Base-by-base conservation (phyloP, 306 rosid species). In the Luffa aegyptiaca region DNA sequence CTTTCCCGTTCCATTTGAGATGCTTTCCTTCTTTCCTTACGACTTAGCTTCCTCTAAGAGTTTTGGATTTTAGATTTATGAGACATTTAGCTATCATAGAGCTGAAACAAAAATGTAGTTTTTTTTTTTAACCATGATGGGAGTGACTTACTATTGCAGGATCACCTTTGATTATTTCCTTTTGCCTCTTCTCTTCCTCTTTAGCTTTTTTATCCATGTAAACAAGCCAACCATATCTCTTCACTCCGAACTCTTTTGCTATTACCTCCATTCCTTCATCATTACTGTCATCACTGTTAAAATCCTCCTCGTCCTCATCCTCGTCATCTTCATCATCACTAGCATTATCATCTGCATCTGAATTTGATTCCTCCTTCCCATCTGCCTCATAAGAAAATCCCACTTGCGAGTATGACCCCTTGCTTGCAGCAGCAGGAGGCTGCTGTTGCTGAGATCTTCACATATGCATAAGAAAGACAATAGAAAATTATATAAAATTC, bases 181-280 rank as follows among this genome's bases (percentile, higher is more conserved):
- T 91, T 78, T 95, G 97, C 89, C 94, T 90, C 86, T 90, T 95
- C 80, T 90, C 97, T 81, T 93, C 99, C 86, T 93, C 98, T 86
- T 95, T 95, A 37, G 97, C 97, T 74, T 91, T 95, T 87, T 91
- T 95, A 82, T 95, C 99, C 99, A 88, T 93, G 89, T 93, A 95
- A 77, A 95, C 98, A 82, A 95, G 97, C 99, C 99, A 95, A 64
- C 97, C 97, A 72, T 88, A 95, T 86, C 97, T 91, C 85, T 91
- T 93, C 57, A 95, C 92, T 76, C 99, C 99, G 72, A 85, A 95
- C 55, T 95, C 99, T 87, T 93, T 95, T 8, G 97, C 97, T 83
- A 95, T 90, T 78, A 89, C 76, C 86, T 93, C 97, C 99, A 95
- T 93, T 78, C 97, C 99, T 88, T 95, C 99, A 82, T 95, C 99